These are phyloP conservation scores for Fonsecaea erecta DNA, from an alignment of 2,329 filamentous ascomycete species.

Conservation along the genomic window DNA sequence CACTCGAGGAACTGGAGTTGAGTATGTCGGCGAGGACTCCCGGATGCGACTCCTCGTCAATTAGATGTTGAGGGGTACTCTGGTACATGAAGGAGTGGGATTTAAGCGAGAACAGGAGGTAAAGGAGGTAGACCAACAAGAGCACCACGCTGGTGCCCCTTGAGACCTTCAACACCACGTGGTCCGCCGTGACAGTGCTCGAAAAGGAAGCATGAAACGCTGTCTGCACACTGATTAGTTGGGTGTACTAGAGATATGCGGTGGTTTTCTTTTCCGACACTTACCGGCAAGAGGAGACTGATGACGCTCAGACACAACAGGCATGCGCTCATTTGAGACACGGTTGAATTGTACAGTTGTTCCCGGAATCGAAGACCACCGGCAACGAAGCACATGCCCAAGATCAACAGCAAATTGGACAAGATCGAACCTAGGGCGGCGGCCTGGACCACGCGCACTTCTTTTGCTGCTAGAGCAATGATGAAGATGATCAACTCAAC, in stretches of 20 bases:
- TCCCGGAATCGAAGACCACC: slow-evolving; percentile 86
- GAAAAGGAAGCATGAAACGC: slow-evolving; percentile 90
- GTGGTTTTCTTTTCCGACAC: neutral
- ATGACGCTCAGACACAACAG: slow-evolving; percentile 87
- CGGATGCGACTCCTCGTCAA: slow-evolving; percentile 87
- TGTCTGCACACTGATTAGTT: slow-evolving; percentile 51
- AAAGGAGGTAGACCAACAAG: slow-evolving; percentile 79
- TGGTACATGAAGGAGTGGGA: slow-evolving; percentile 91
- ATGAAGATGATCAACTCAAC: slow-evolving; percentile 82
- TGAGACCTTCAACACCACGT: slow-evolving; percentile 78
- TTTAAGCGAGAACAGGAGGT: slow-evolving; percentile 88
- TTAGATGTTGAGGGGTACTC: slow-evolving; percentile 88
- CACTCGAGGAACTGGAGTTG: slow-evolving; percentile 64
- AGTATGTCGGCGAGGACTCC: slow-evolving; percentile 82
- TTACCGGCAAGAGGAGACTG: slow-evolving; percentile 74
- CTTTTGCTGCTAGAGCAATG: slow-evolving; percentile 76
- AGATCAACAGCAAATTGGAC: slow-evolving; percentile 82
- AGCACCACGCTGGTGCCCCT: slow-evolving; percentile 86
- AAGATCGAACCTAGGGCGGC: slow-evolving; percentile 88
- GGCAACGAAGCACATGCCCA: slow-evolving; percentile 89
- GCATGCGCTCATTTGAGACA: slow-evolving; percentile 95
- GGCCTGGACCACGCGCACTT: slow-evolving; percentile 90
- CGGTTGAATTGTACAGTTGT: slow-evolving; percentile 94
- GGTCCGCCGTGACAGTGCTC: slow-evolving; percentile 65
- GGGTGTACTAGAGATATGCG: neutral